Evolutionary conservation across 176 grass and related monocot genomes (phyloP).

Genomic region (Cenchrus purpureus): DNA sequence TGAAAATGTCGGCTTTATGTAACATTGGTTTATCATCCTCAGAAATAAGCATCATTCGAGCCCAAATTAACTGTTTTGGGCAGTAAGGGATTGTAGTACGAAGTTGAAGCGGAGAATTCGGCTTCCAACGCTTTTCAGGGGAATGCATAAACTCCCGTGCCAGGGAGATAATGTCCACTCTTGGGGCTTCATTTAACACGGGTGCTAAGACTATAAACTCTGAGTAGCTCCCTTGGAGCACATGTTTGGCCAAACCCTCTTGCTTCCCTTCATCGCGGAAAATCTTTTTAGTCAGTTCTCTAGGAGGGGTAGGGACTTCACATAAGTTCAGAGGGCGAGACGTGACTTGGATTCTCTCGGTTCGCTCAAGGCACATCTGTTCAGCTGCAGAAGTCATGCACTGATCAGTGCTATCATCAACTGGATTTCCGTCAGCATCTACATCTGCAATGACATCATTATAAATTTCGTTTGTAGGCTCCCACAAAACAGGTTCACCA

Average conservation of each 20-base stretch:
- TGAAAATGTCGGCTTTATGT: not conserved
- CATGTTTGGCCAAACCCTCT: not conserved
- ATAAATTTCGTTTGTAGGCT: not conserved
- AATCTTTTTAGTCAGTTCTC: not conserved
- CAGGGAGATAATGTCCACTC: not conserved
- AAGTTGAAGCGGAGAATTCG: not conserved
- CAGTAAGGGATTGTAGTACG: not conserved
- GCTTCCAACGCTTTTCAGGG: not conserved
- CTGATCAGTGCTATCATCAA: not conserved
- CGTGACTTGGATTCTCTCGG: not conserved
- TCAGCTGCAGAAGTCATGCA: not conserved
- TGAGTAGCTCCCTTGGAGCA: not conserved
- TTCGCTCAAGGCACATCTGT: not conserved
- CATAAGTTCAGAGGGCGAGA: not conserved
- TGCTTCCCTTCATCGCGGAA: not conserved
- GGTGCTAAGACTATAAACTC: not conserved
- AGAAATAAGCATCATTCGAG: not conserved
- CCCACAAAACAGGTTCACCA: not conserved
- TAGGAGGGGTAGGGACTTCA: not conserved
- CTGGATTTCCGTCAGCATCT: not conserved
- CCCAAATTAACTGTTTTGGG: not conserved
- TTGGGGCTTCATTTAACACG: not conserved
- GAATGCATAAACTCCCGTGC: not conserved
- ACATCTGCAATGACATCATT: not conserved
- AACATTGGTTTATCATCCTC: not conserved